Percentiles rank a stretch among this genome's conserved stretches.
Conservation (phyloP, 2,329 filamentous ascomycete species). For the Monosporascus sp. region DNA sequence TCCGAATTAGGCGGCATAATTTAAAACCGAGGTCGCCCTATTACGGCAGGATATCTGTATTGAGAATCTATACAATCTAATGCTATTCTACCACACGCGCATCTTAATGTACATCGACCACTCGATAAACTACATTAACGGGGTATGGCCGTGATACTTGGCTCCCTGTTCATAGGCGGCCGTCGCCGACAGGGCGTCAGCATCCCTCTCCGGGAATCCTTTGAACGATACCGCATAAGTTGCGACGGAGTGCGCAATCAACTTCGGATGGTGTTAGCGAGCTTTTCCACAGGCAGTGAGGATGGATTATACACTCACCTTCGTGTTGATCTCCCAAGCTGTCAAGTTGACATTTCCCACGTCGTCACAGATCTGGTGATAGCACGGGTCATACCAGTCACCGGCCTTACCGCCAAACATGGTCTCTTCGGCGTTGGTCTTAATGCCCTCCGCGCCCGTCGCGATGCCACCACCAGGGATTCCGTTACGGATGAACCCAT, state of each 20-base stretch:
- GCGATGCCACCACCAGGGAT: slow-evolving; percentile 73
- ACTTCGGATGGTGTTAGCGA: slow-evolving; percentile 29
- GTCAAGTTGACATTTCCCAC: slow-evolving; percentile 52
- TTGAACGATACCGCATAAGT: slow-evolving; percentile 62
- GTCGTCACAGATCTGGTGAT: slow-evolving; percentile 59
- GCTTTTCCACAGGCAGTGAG: background rate
- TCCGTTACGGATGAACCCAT: slow-evolving; percentile 66
- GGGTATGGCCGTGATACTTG: slow-evolving; percentile 46
- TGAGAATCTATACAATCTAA: background rate
- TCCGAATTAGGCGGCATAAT: too few relatives aligned
- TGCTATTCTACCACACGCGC: background rate
- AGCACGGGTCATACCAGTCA: slow-evolving; percentile 53
- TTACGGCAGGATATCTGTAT: too few relatives aligned
- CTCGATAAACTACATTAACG: slow-evolving; percentile 34
- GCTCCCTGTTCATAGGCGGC: slow-evolving; percentile 28
- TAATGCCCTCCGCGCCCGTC: slow-evolving; percentile 71
- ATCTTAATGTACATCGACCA: too few relatives aligned
- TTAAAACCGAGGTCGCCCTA: too few relatives aligned
- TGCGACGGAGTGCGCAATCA: slow-evolving; percentile 69
- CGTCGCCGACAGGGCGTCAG: slow-evolving; percentile 15
- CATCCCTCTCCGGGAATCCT: slow-evolving; percentile 54
- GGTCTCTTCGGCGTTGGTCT: slow-evolving; percentile 60
- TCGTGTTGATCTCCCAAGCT: slow-evolving; percentile 57
- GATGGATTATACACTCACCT: slow-evolving; percentile 33
- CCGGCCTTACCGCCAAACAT: slow-evolving; percentile 69